phyloP scores from a whole-genome alignment of 768 basidiomycete genomes.

The Hygrophoropsis aurantiaca region DNA sequence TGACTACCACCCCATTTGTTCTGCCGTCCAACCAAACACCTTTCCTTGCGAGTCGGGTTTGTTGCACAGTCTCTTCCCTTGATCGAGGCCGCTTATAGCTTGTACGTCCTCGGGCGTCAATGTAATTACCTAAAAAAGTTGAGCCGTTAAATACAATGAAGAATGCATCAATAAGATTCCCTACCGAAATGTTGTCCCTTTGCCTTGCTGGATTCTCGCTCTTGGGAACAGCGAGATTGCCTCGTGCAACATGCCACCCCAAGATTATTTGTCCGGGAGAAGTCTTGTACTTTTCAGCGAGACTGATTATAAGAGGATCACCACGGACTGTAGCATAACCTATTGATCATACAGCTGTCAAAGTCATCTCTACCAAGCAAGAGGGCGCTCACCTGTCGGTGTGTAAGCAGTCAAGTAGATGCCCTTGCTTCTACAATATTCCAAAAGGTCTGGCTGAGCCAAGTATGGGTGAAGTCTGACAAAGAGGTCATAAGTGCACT shows the following conservation, averaged over 20 bases:
- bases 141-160: background rate
- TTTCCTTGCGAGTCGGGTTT: conserved; percentile 21
- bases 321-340: conserved; percentile 25
- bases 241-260: conserved; percentile 30
- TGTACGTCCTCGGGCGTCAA: conserved; percentile 34
- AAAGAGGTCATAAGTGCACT: conserved; percentile 8
- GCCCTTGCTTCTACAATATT: conserved; percentile 53
- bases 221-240: conserved; percentile 30
- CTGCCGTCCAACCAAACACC: conserved; percentile 47
- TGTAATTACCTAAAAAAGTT: conserved; percentile 28
- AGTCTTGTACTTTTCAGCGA: conserved; percentile 30
- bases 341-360: conserved; percentile 6
- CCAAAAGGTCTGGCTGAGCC: conserved; percentile 55
- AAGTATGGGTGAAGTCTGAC: conserved; percentile 66
- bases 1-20: conserved; percentile 44
- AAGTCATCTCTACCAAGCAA: background rate
- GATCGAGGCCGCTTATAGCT: conserved; percentile 31
- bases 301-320: conserved; percentile 24
- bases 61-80: conserved; percentile 33
- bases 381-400: conserved; percentile 38
- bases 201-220: conserved; percentile 1
- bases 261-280: conserved; percentile 29
- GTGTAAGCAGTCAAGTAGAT: conserved; percentile 68
- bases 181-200: background rate
- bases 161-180: background rate